Evolutionary conservation across 1,284 basidiomycete genomes (phyloP), one percentile per base, ranked within the genome.

Genomic region (Trametes hirsuta): DNA sequence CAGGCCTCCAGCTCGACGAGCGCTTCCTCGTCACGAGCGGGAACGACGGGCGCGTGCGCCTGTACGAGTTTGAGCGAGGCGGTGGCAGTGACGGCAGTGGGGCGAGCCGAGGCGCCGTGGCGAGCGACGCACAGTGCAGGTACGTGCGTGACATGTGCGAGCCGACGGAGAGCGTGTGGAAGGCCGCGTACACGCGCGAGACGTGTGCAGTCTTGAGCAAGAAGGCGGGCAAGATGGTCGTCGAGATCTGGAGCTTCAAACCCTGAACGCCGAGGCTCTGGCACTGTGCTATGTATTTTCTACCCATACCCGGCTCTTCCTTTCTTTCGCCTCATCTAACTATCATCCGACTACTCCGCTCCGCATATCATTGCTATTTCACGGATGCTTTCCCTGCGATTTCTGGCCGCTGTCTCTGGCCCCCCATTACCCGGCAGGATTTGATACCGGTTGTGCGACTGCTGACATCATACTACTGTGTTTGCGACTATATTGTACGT

Each of bases 41-140:
- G 30, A 96, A 95, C 69, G 97, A 98, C 70, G 97, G 97, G 3
- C 81, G 90, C 6, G 95, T 97, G 62, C 87, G 94, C 70, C 76
- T 98, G 58, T 98, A 90, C 82, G 92, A 94, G 72, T 83, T 87
- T 30, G 72, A 68, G 46, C 47, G 48, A 48, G 55, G 21, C 25
- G 46, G 25, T 22, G 11, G 14, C 36, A 30, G 42, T 18, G 18
- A 18, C 18, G 18, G 18, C 18, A 18, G 18, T 18, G 18, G 18
- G 18, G 18, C 18, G 36, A 14, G 42, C 40, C 24, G 37, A 15
- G 51, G 21, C 10, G 49, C 10, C 34, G 61, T 18, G 25, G 47
- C 24, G 34, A 42, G 59, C 73, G 63, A 90, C 25, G 47, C 56
- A 47, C 64, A 86, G 34, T 93, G 93, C 30, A 74, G 75, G 47